Base-by-base conservation (phyloP, 2,329 filamentous ascomycete species). In the Malbranchea cinnamomea region DNA sequence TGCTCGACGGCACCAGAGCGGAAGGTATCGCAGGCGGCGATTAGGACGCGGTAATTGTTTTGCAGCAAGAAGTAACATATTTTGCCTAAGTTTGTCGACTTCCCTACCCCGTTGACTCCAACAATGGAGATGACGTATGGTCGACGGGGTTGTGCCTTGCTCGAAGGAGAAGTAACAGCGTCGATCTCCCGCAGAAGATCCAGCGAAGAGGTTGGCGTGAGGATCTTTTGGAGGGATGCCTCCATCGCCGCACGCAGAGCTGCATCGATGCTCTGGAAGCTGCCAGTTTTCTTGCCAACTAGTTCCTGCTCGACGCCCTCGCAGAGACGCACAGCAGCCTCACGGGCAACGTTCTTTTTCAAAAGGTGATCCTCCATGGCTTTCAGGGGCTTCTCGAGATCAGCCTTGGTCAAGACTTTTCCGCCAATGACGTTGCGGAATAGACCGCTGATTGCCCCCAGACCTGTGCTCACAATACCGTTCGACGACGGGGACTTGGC, bases 81-180 rank as follows among this genome's bases (percentile, higher is more conserved):
- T 57, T 98, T 98, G 54, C 82, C 87, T 21, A 98, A 67, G 51
- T 94, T 95, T 30, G 89, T 98, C 10, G 85, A 94, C 61, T 98
- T 98, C 49, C 89, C 89, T 21, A 98, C 89, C 31, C 89, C 89
- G 53, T 98, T 98, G 50, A 98, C 89, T 38, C 89, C 89, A 24
- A 98, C 89, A 37, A 98, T 93, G 34, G 84, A 94, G 51, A 98
- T 91, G 46, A 95, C 87, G 51, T 95, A 98, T 24, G 89, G 89
- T 3, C 89, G 77, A 12, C 68, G 57, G 36, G 70, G 62, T 37
- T 74, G 64, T 17, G 74, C 74, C 3, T 74, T 69, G 13, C 61
- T 63, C 0, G 76, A 60, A 1, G 81, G 76, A 7, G 71, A 64
- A 5, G 74, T 77, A 37, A 91, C 72, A 25, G 76, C 69, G 48